phyloP scores from a whole-genome alignment of 2,329 filamentous ascomycete species.

The Penicillium rolfsii region DNA sequence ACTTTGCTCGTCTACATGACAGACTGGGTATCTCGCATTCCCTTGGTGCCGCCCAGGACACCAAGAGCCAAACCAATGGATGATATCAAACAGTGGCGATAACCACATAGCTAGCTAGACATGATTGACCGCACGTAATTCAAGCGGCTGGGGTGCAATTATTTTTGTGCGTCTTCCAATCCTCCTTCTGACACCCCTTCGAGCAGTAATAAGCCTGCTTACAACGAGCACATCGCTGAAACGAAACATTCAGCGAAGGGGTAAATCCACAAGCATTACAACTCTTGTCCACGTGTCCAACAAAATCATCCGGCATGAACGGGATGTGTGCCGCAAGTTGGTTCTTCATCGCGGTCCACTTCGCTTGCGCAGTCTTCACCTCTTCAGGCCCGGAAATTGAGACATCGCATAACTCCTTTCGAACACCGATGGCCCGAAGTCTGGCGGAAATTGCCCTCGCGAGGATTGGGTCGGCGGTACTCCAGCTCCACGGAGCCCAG shows the following conservation, averaged over 20 bases:
- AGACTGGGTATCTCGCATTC: no score
- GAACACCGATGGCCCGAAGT: neutral
- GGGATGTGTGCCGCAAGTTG: neutral
- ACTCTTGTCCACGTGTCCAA: neutral
- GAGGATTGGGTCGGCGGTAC: neutral
- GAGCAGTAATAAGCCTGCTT: neutral
- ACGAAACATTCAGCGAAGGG: neutral
- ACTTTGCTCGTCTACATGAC: no score
- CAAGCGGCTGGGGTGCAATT: neutral
- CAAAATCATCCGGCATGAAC: neutral
- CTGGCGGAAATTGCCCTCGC: neutral
- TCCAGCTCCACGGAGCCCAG: constrained; percentile 2
- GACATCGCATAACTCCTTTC: neutral
- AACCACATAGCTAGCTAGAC: neutral
- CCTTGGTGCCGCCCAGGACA: neutral
- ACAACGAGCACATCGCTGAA: neutral
- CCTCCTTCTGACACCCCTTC: constrained; percentile 1
- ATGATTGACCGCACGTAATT: neutral
- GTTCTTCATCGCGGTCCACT: neutral
- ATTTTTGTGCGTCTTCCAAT: constrained; percentile 1
- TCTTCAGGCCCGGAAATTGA: neutral
- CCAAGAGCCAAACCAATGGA: neutral
- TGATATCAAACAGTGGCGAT: neutral
- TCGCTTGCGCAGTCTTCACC: neutral
- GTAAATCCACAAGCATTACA: constrained; percentile 5